A percentile compares a stretch with the other conserved stretches of the same genome.
Conservation (phyloP, 805 yeast genomes). For the Myxozyma sirexii region DNA sequence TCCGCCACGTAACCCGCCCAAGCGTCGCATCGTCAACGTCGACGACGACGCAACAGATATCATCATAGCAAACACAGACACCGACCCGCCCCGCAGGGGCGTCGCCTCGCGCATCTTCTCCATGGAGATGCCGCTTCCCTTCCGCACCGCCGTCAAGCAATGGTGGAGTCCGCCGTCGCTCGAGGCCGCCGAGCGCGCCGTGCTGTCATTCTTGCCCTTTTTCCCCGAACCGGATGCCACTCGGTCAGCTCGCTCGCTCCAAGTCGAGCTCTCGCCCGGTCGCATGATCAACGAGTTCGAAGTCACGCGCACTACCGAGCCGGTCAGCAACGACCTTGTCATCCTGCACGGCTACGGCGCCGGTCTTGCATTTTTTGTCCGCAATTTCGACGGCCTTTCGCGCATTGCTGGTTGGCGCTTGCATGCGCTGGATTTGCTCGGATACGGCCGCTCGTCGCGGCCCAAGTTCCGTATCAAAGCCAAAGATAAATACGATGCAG, state of each 20-base stretch:
- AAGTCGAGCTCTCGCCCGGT: constrained; percentile 55
- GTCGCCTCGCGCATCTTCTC: constrained; percentile 12
- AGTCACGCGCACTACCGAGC: constrained; percentile 44
- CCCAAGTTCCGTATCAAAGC: constrained; percentile 56
- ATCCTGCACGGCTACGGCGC: constrained; percentile 94
- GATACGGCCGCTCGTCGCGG: constrained; percentile 88
- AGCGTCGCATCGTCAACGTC: constrained; percentile 4
- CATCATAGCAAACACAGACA: constrained; percentile 1
- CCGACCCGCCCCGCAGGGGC: constrained; percentile 19
- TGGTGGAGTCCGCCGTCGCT: constrained; percentile 48
- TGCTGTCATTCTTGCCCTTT: constrained; percentile 61
- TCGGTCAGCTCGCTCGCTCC: constrained; percentile 45
- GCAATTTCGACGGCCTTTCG: constrained; percentile 60
- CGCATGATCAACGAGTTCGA: constrained; percentile 75
- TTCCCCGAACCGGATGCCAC: constrained; percentile 40
- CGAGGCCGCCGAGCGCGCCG: constrained; percentile 49
- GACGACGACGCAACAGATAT: constrained; percentile 14
- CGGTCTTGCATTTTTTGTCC: constrained; percentile 76
- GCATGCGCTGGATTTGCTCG: constrained; percentile 85
- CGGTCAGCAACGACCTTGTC: constrained; percentile 56
- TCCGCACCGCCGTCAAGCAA: constrained; percentile 47
- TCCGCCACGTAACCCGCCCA: neutral
- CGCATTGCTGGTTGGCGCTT: constrained; percentile 58
- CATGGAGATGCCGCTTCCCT: constrained; percentile 43
- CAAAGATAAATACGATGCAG: constrained; percentile 43